Percentiles rank a stretch among this genome's conserved stretches.
phyloP scores from a whole-genome alignment of 2,329 filamentous ascomycete genomes.

The Aspergillus pseudonomiae region DNA sequence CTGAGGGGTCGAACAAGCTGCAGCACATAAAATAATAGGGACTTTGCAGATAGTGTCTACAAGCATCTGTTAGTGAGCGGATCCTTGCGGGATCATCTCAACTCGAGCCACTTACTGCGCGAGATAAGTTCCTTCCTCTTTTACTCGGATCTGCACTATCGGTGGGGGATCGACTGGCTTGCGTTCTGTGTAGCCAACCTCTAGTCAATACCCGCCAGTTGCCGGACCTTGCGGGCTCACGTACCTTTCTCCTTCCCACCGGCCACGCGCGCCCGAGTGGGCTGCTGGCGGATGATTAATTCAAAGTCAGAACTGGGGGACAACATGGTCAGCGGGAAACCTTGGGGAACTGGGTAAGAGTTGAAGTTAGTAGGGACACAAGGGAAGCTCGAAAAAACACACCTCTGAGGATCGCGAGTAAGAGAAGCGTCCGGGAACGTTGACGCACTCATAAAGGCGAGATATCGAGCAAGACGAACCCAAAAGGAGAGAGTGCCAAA shows the following conservation, averaged over 20 bases:
- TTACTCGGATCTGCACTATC: conserved; percentile 71
- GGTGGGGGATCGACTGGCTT: conserved; percentile 86
- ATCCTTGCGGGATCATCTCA: background rate
- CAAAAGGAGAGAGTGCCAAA: conserved; percentile 20
- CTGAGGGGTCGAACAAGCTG: conserved; percentile 56
- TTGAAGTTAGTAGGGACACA: conserved; percentile 23
- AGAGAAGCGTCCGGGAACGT: conserved; percentile 45
- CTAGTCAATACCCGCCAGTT: background rate
- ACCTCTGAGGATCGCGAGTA: conserved; percentile 47
- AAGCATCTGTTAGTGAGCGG: conserved; percentile 21
- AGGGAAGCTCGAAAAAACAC: conserved; percentile 25
- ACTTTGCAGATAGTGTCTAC: conserved; percentile 64
- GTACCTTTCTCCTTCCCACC: conserved; percentile 75
- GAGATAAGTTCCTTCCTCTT: conserved; percentile 50
- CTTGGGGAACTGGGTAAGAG: conserved; percentile 35
- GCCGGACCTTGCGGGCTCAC: conserved; percentile 12
- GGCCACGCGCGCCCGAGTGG: conserved; percentile 67
- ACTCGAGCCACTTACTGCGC: conserved; percentile 58
- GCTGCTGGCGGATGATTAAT: conserved; percentile 67
- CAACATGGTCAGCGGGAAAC: conserved; percentile 44
- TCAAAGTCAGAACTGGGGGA: conserved; percentile 57
- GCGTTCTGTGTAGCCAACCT: conserved; percentile 58
- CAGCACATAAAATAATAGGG: conserved; percentile 67
- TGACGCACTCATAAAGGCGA: conserved; percentile 47
- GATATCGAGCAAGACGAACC: conserved; percentile 19